phyloP scores from a whole-genome alignment of 163 green algal genomes.

The Scenedesmus sp. region DNA sequence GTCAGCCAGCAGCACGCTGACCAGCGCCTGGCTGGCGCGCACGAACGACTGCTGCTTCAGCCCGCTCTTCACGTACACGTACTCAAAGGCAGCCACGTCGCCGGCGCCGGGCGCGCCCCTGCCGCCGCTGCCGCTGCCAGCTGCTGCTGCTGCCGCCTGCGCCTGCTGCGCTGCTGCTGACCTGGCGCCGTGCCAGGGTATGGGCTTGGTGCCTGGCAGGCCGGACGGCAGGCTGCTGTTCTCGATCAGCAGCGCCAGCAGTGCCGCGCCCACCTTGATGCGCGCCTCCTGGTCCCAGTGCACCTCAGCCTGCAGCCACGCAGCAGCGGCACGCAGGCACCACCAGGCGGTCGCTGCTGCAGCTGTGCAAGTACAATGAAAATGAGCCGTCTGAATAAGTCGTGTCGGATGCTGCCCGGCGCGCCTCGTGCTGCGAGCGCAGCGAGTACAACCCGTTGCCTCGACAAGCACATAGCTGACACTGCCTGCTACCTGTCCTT shows the following conservation, averaged over 20 bases:
- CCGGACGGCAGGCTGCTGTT: neutral
- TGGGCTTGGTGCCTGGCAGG: slow-evolving; percentile 2
- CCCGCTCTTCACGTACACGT: slow-evolving; percentile 40
- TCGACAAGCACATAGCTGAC: no score
- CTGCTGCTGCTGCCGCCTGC: neutral
- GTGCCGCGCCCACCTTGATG: slow-evolving; percentile 67
- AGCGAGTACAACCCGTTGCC: no score
- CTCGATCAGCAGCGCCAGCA: slow-evolving; percentile 72
- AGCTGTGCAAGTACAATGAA: neutral
- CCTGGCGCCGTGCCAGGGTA: neutral
- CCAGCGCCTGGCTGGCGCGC: slow-evolving; percentile 20
- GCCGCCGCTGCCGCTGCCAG: neutral
- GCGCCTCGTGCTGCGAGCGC: no score
- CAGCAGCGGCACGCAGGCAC: neutral
- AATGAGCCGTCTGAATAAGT: no score
- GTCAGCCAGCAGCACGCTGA: slow-evolving; percentile 27
- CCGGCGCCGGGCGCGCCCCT: neutral
- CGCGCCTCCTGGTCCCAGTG: slow-evolving; percentile 47
- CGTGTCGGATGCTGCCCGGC: no score
- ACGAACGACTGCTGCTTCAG: slow-evolving; percentile 48
- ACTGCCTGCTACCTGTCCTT: no score
- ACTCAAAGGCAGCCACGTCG: slow-evolving; percentile 22
- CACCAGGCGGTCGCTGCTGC: neutral
- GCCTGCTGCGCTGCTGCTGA: neutral
- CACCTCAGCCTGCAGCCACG: slow-evolving; percentile 2